Evolutionary conservation across 2,329 filamentous ascomycete species (phyloP), one percentile per base, ranked within the genome.

Genomic region (Lasiodiplodia theobromae): DNA sequence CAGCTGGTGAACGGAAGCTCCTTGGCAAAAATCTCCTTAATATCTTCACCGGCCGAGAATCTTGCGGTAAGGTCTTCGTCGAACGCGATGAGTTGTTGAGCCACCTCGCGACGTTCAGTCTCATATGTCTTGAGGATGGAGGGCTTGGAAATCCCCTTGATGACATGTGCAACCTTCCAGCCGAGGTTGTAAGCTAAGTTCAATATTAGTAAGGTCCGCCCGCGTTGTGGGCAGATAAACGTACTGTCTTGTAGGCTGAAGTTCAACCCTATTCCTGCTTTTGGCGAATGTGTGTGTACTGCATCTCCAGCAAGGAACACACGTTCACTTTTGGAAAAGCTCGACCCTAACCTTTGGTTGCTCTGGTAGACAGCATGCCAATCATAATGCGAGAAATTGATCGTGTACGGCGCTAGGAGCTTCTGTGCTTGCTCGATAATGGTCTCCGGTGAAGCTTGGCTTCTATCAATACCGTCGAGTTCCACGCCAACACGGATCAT

Each of bases 271-370:
- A 91, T 89, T 1, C 88, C 89, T 0, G 88, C 88, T 73, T 91
- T 91, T 21, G 88, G 88, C 21, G 79, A 82, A 71, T 86, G 84
- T 1, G 84, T 85, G 69, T 86, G 83, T 38, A 87, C 86, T 1
- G 88, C 90, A 76, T 92, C 91, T 2, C 90, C 91, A 0, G 89
- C 88, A 7, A 93, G 82, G 75, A 94, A 93, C 7, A 93, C 83
- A 4, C 89, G 84, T 31, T 86, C 83, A 16, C 81, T 77, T 8
- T 82, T 82, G 51, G 83, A 85, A 76, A 90, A 91, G 52, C 83
- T 80, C 1, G 82, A 84, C 3, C 86, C 87, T 0, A 91, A 85
- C 3, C 90, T 83, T 73, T 92, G 89, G 0, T 89, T 89, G 56
- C 92, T 90, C 70, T 57, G 49, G 11, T 67, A 28, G 4, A 25